A percentile compares a stretch with the other conserved stretches of the same genome.
Evolutionary conservation across 805 yeast species (phyloP).

Genomic region (Yamadazyma olivae): DNA sequence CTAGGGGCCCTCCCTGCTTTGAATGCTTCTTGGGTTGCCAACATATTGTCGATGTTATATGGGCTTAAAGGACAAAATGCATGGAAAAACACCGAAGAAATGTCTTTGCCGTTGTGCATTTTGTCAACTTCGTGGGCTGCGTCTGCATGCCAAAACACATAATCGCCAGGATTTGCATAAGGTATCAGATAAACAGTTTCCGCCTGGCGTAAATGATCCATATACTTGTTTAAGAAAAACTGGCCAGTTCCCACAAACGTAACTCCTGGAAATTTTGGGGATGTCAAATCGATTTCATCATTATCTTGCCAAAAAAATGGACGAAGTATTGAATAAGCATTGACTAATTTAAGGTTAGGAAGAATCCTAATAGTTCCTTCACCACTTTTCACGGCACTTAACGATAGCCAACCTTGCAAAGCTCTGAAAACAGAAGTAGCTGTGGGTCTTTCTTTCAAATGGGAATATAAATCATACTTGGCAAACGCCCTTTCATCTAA

Average conservation of each 20-base stretch:
- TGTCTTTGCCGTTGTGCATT: conserved; percentile 26
- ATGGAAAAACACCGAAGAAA: conserved; percentile 38
- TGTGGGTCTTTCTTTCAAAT: conserved; percentile 9
- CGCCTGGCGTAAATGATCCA: conserved; percentile 33
- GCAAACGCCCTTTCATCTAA: conserved; percentile 30
- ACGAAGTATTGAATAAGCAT: conserved; percentile 36
- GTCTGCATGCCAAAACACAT: conserved; percentile 45
- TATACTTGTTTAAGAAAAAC: conserved; percentile 14
- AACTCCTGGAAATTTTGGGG: conserved; percentile 37
- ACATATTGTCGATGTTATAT: conserved; percentile 12
- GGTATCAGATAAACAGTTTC: conserved; percentile 34
- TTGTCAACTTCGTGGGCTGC: conserved; percentile 39
- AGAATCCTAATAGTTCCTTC: conserved; percentile 38
- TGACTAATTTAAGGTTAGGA: conserved; percentile 33
- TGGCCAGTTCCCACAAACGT: conserved; percentile 28
- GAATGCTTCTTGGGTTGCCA: conserved; percentile 9
- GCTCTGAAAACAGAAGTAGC: conserved; percentile 29
- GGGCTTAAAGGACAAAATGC: conserved; percentile 33
- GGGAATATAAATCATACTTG: conserved; percentile 25
- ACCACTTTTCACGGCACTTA: conserved; percentile 30
- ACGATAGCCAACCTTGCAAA: conserved; percentile 45
- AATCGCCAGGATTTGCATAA: conserved; percentile 39
- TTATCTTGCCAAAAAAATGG: conserved; percentile 33
- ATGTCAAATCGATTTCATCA: conserved; percentile 25
- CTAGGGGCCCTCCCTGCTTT: conserved; percentile 8